Conservation (phyloP, 495 filamentous ascomycete species). For the Penicillium canescens region DNA sequence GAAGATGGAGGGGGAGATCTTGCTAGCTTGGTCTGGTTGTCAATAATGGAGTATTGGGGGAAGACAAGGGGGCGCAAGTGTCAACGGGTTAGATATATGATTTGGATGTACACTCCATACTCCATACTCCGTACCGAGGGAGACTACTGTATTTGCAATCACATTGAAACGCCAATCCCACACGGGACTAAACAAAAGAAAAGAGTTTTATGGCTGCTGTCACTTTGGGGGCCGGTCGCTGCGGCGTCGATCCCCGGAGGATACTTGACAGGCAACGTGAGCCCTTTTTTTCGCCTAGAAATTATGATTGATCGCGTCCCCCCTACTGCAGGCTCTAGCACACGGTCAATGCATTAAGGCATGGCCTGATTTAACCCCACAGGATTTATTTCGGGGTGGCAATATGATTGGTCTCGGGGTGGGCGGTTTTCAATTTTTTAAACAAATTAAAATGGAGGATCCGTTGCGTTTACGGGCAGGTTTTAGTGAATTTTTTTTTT, state of each 20-base stretch:
- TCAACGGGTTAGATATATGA: not conserved
- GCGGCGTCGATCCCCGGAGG: constrained; percentile 35
- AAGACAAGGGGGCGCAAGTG: not conserved
- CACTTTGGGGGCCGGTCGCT: constrained; percentile 28
- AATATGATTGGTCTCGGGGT: constrained; percentile 19
- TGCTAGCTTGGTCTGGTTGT: not conserved
- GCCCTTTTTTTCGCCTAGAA: not conserved
- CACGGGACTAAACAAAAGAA: not conserved
- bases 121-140: not conserved
- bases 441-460: constrained; percentile 8
- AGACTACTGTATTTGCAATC: not conserved
- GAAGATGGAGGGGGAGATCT: constrained; percentile 3
- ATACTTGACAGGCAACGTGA: constrained; percentile 23
- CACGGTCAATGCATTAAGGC: constrained; percentile 33
- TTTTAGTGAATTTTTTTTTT: not conserved
- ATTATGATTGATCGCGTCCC: constrained; percentile 22
- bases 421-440: constrained; percentile 7
- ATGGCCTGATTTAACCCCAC: constrained; percentile 22
- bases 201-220: constrained; percentile 24
- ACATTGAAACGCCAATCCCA: not conserved
- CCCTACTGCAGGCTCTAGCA: constrained; percentile 22
- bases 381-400: constrained; percentile 3
- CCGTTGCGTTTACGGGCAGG: not conserved
- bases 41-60: constrained; percentile 1
- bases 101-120: too few species aligned